Evolutionary conservation across 352 stramenopile genomes (phyloP), one percentile per base, ranked within the genome.

Genomic region (Plasmopara halstedii): DNA sequence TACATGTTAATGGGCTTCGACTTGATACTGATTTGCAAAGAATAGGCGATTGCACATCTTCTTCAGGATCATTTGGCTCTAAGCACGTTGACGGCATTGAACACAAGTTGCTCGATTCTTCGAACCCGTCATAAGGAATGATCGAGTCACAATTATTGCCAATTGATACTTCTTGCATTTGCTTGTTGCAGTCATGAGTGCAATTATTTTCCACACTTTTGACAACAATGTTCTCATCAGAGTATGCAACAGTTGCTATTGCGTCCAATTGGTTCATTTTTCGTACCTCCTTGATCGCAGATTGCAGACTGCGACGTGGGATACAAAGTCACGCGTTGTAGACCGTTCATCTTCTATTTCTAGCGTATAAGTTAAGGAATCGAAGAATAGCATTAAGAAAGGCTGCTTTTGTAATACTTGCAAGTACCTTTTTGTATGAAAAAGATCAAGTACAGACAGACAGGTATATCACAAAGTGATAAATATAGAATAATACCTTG

Each of bases 1-100:
- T 2, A 34, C 44, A 13, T 58, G 31, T 59, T 39, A 19, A 33
- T 42, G 0, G 26, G 42, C 13, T 19, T 38, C n/a, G n/a, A n/a
- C n/a, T n/a, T n/a, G n/a, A n/a, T 4, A 2, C 3, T 35, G 42
- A 18, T 6, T 59, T 70, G 46, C 50, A 57, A 6, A 58, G n/a
- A 54, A 75, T 60, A 2, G 67, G 62, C 7, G 58, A 71, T 18
- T 44, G 46, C 23, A 69, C 46, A 20, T 73, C 48, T n/a, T 73
- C 62, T 1, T 41, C 55, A 13, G 61, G 33, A 26, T 55, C 27
- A 14, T 14, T 42, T 48, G 45, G 13, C 14, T 13, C 18, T n/a
- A 44, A 42, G 26, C 40, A 44, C 13, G 32, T 11, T 13, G 42
- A 22, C 0, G 45, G 21, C 20, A 48, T 42, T 34, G 18, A 50